These are phyloP conservation scores for Trichosporon sp. DNA, from an alignment of 1,284 basidiomycete genomes.

Conservation along the genomic window DNA sequence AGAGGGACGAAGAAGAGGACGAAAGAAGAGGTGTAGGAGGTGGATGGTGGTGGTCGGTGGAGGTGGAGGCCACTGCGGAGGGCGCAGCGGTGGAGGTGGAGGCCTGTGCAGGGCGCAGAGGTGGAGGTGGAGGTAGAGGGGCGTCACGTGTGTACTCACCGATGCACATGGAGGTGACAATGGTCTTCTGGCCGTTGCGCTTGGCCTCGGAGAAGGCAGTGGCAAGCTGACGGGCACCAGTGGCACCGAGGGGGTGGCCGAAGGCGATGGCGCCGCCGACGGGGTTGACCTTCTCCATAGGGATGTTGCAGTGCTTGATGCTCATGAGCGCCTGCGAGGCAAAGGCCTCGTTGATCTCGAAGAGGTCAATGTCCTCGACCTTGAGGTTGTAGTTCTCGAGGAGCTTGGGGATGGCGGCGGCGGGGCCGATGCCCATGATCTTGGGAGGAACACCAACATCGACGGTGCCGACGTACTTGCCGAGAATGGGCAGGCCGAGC, in stretches of 20 bases:
- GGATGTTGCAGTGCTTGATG: slow-evolving; percentile 66
- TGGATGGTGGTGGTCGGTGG: no score
- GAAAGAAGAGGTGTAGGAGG: no score
- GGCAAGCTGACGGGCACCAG: slow-evolving; percentile 77
- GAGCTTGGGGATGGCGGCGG: slow-evolving; percentile 81
- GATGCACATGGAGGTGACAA: slow-evolving; percentile 47
- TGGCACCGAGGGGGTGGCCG: slow-evolving; percentile 53
- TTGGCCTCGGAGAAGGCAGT: slow-evolving; percentile 76
- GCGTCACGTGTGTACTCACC: background rate
- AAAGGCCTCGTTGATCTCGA: slow-evolving; percentile 86
- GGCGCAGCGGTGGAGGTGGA: no score
- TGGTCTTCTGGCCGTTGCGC: slow-evolving; percentile 69
- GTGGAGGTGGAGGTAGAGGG: no score
- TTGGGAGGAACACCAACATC: slow-evolving; percentile 78
- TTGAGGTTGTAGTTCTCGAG: slow-evolving; percentile 69
- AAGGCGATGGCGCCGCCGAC: slow-evolving; percentile 71
- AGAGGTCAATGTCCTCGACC: slow-evolving; percentile 81
- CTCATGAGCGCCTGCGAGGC: slow-evolving; percentile 83
- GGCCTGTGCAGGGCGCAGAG: no score
- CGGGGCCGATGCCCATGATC: slow-evolving; percentile 87
- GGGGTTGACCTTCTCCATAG: slow-evolving; percentile 77
- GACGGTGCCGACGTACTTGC: slow-evolving; percentile 78
- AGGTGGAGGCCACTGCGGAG: no score
- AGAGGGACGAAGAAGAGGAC: no score
- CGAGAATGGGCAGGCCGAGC: slow-evolving; percentile 83